These are phyloP conservation scores for Leishmania tropica DNA, from an alignment of 208 protist genomes.

Conservation along the genomic window DNA sequence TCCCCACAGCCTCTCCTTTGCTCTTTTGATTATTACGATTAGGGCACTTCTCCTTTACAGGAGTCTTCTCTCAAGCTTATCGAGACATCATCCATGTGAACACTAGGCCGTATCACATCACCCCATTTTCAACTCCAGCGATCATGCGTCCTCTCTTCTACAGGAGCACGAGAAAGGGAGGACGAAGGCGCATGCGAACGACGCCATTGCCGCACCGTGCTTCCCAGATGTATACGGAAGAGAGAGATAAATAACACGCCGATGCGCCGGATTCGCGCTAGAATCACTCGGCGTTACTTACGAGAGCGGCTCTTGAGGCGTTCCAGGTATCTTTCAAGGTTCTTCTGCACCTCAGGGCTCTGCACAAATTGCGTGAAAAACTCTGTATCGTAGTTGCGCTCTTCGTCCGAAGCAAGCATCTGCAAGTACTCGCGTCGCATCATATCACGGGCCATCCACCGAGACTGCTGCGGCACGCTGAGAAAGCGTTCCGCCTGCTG, in stretches of 20 bases:
- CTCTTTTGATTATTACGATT: neutral
- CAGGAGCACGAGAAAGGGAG: neutral
- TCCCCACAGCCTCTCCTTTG: neutral
- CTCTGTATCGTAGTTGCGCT: constrained; percentile 82
- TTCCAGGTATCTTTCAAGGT: constrained; percentile 55
- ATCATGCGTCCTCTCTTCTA: neutral
- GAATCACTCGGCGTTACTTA: constrained; percentile 36
- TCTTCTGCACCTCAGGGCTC: constrained; percentile 75
- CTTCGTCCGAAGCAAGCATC: constrained; percentile 71
- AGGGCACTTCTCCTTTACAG: neutral
- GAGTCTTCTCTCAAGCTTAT: neutral
- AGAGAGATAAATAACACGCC: neutral
- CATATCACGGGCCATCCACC: constrained; percentile 86
- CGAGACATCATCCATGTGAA: neutral
- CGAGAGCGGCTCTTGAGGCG: constrained; percentile 54
- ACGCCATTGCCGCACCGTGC: neutral
- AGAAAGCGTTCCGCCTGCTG: constrained; percentile 69
- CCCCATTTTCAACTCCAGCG: neutral
- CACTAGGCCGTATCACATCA: no score
- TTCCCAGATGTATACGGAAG: neutral
- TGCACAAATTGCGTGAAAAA: constrained; percentile 73
- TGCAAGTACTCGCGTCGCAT: constrained; percentile 79
- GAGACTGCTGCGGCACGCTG: constrained; percentile 60
- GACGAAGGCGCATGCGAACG: neutral
- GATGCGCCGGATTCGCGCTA: neutral